A percentile compares a stretch with the other conserved stretches of the same genome.
Conservation (phyloP, 2,329 filamentous ascomycete species). For the Ophiostoma triangulosporum region DNA sequence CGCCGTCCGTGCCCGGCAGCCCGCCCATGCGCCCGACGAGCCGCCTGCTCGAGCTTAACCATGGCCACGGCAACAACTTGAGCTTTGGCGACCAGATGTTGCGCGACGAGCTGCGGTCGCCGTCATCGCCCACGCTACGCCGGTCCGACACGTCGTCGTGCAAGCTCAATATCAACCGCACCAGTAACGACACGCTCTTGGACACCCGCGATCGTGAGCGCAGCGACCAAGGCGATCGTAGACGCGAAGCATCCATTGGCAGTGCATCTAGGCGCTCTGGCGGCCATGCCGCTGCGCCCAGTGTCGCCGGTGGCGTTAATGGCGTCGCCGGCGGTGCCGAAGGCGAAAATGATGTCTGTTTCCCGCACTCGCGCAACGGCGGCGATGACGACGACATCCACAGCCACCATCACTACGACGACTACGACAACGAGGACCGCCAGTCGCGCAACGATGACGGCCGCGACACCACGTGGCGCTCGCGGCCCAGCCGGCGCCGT, state of each 20-base stretch:
- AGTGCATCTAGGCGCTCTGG: neutral
- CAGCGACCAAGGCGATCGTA: neutral
- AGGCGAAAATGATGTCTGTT: slow-evolving; percentile 78
- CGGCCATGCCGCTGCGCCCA: neutral
- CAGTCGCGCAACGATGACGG: slow-evolving; percentile 6
- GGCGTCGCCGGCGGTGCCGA: slow-evolving; percentile 15
- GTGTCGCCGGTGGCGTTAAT: neutral
- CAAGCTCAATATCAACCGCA: slow-evolving; percentile 1
- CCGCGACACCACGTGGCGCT: neutral
- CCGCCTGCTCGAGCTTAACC: slow-evolving; percentile 30
- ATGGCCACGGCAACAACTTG: slow-evolving; percentile 30
- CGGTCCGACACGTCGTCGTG: slow-evolving; percentile 3
- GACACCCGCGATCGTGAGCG: neutral
- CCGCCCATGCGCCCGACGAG: slow-evolving; percentile 34
- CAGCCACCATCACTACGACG: neutral
- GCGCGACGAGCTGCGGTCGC: slow-evolving; percentile 41
- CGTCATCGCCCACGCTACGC: slow-evolving; percentile 1
- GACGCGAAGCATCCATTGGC: neutral
- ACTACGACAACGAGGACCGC: slow-evolving; percentile 5
- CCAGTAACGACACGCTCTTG: neutral
- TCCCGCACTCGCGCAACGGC: slow-evolving; percentile 62
- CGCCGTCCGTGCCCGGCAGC: slow-evolving; percentile 52
- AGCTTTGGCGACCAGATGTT: slow-evolving; percentile 59
- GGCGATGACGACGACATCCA: slow-evolving; percentile 55
- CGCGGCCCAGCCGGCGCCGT: slow-evolving; percentile 32